Percentiles rank a stretch among this genome's conserved stretches.
Evolutionary conservation across 768 basidiomycete genomes (phyloP).

Genomic region (Thelephora ganbajun): DNA sequence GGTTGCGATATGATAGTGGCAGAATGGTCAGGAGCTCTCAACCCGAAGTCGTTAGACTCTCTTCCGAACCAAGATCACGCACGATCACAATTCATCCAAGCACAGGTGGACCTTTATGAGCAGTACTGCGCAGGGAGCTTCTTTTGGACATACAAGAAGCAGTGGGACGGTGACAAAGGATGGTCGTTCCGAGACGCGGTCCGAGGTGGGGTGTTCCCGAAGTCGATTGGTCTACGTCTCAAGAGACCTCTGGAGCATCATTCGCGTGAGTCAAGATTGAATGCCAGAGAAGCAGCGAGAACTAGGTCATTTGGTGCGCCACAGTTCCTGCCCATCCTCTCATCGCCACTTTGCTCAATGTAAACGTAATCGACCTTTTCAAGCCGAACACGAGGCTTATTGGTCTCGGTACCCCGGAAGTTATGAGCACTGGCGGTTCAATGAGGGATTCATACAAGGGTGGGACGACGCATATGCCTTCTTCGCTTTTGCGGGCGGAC

Average conservation of each 20-base stretch:
- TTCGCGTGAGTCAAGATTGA: slow-evolving; percentile 8
- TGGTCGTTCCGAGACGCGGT: slow-evolving; percentile 64
- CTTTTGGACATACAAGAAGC: slow-evolving; percentile 80
- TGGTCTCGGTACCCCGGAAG: slow-evolving; percentile 39
- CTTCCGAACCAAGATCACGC: slow-evolving; percentile 26
- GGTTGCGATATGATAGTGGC: slow-evolving; percentile 52
- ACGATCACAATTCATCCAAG: slow-evolving; percentile 35
- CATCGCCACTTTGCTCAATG: background rate
- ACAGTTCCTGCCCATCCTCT: slow-evolving; percentile 7
- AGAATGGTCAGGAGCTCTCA: slow-evolving; percentile 70
- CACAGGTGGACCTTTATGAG: slow-evolving; percentile 58
- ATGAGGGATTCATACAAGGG: slow-evolving; percentile 47
- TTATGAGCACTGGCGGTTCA: slow-evolving; percentile 58
- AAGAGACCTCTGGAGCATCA: slow-evolving; percentile 12
- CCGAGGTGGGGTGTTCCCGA: slow-evolving; percentile 46
- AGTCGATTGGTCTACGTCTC: slow-evolving; percentile 28
- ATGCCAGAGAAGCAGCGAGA: slow-evolving; percentile 17
- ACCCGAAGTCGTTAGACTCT: slow-evolving; percentile 45
- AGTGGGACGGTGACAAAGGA: slow-evolving; percentile 47
- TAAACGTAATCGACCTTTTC: background rate
- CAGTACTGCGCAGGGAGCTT: slow-evolving; percentile 56
- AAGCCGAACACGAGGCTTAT: slow-evolving; percentile 25
- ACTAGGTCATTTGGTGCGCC: slow-evolving; percentile 20
- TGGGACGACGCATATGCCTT: slow-evolving; percentile 63
- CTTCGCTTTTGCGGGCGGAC: slow-evolving; percentile 18